These are phyloP conservation scores for Dioszegia hungarica DNA, from an alignment of 768 basidiomycete genomes.

Conservation along the genomic window DNA sequence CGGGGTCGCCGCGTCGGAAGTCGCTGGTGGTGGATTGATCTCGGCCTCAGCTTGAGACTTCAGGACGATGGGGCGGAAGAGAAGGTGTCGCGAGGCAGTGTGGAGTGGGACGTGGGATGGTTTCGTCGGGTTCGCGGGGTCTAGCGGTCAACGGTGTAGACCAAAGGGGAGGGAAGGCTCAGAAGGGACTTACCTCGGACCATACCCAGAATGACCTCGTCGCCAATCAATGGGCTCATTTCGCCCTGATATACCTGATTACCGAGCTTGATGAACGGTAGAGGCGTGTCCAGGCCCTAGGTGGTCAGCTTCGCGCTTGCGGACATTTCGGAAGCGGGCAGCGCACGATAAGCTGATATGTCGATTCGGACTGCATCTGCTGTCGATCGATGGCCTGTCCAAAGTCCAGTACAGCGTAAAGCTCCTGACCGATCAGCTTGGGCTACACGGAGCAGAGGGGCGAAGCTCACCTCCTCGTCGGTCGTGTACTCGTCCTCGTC, in stretches of 20 bases:
- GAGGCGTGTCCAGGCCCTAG: slow-evolving; percentile 56
- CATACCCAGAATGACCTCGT: slow-evolving; percentile 39
- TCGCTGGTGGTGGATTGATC: background rate
- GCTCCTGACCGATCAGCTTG: slow-evolving; percentile 55
- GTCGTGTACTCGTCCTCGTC: slow-evolving; percentile 61
- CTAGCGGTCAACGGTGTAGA: slow-evolving; percentile 2
- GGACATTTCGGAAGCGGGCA: background rate
- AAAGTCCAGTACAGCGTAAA: slow-evolving; percentile 66
- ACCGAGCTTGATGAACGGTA: slow-evolving; percentile 58
- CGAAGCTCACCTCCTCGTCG: slow-evolving; percentile 57
- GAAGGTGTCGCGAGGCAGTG: slow-evolving; percentile 18
- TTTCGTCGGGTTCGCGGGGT: slow-evolving; percentile 24
- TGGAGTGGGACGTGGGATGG: slow-evolving; percentile 32
- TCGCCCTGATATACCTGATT: slow-evolving; percentile 36
- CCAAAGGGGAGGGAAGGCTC: background rate
- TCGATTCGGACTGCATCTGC: slow-evolving; percentile 40
- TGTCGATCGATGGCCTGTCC: slow-evolving; percentile 53
- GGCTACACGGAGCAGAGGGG: background rate
- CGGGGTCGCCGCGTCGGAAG: too few relatives aligned
- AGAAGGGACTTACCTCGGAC: slow-evolving; percentile 18
- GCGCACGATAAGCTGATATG: slow-evolving; percentile 39
- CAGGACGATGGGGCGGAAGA: slow-evolving; percentile 18
- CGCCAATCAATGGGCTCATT: slow-evolving; percentile 29
- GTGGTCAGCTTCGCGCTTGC: slow-evolving; percentile 12
- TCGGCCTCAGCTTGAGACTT: background rate